Evolutionary conservation across 148 eudicot species (phyloP).

Genomic region (Oxyria digyna): DNA sequence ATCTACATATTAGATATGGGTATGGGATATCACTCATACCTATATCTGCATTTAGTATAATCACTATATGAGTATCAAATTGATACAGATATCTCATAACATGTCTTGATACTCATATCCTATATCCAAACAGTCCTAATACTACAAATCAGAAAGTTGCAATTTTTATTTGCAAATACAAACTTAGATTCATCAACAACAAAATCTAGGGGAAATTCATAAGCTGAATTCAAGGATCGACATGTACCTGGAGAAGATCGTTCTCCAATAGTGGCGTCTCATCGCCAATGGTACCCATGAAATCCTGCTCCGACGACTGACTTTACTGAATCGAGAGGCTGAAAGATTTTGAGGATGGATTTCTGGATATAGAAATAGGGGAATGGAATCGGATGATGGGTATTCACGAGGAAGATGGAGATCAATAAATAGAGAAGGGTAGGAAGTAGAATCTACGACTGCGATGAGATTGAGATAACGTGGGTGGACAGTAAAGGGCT

Average conservation of each 20-base stretch:
- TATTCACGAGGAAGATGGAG: not conserved
- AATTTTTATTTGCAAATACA: not conserved
- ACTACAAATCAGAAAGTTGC: not conserved
- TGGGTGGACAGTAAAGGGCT: not conserved
- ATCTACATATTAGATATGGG: too few relatives aligned
- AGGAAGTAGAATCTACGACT: not conserved
- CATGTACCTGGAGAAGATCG: constrained; percentile 10
- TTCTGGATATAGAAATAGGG: constrained; percentile 1
- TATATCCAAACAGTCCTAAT: too few relatives aligned
- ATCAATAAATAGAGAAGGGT: constrained; percentile 1
- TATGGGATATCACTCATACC: too few relatives aligned
- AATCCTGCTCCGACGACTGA: not conserved
- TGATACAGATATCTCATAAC: too few relatives aligned
- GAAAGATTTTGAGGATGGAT: not conserved
- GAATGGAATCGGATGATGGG: not conserved
- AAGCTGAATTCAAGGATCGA: not conserved
- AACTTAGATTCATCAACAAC: not conserved
- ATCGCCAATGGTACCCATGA: constrained; percentile 4
- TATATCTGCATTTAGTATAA: not conserved
- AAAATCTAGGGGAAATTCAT: not conserved
- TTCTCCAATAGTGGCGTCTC: not conserved
- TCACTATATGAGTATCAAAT: too few relatives aligned
- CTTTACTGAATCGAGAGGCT: not conserved
- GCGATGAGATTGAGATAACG: constrained; percentile 1
- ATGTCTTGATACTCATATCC: too few relatives aligned